Conservation (phyloP, 192 early-diverging fungal species). For the Jimgerdemannia lactiflua region DNA sequence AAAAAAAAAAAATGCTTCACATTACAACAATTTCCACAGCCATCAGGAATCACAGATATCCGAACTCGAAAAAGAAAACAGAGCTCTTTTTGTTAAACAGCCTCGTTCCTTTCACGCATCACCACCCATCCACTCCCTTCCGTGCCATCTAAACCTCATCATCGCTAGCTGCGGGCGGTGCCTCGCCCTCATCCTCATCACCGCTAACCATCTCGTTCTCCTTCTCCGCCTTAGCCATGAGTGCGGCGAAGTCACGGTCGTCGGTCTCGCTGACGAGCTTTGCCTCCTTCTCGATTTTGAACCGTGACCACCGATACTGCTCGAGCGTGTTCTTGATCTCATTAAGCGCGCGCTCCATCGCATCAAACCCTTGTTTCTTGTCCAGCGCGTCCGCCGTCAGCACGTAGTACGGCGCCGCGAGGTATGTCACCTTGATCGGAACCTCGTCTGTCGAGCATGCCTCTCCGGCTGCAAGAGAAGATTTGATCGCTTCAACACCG, state of each 20-base stretch:
- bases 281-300: conserved; percentile 88
- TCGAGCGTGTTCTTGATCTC: conserved; percentile 80
- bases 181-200: conserved; percentile 84
- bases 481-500: conserved; percentile 95
- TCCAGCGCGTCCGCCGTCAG: conserved; percentile 84
- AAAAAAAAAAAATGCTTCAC: neutral
- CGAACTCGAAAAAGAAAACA: too few species aligned
- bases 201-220: conserved; percentile 92
- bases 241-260: conserved; percentile 88
- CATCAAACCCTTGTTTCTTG: conserved; percentile 79
- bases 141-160: conserved; percentile 6
- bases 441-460: conserved; percentile 72
- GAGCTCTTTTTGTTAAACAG: too few species aligned
- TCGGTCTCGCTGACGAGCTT: conserved; percentile 89
- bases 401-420: conserved; percentile 95
- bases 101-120: too few species aligned
- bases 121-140: too few species aligned
- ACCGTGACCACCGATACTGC: conserved; percentile 59
- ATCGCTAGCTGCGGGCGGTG: conserved; percentile 47
- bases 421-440: conserved; percentile 80
- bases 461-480: conserved; percentile 86
- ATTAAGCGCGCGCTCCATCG: conserved; percentile 85
- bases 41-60: neutral
- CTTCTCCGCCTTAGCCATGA: conserved; percentile 86
- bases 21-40: neutral